Base-by-base conservation (phyloP, 371 early-diverging fungal genomes). In the Smittium culicis region DNA sequence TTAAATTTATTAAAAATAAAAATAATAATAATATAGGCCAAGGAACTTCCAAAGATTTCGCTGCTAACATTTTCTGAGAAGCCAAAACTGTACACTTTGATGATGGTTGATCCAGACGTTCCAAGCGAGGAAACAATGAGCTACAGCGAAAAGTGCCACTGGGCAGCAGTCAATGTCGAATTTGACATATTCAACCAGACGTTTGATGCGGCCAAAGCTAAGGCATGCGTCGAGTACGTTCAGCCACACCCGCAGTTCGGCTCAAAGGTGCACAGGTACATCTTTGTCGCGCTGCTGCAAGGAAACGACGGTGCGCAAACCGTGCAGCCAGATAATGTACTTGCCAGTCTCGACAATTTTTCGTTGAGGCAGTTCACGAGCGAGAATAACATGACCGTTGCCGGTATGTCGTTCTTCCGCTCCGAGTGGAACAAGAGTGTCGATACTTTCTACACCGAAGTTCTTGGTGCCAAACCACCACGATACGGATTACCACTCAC, bases 201-300 rank as follows among this genome's bases (percentile, higher is more conserved):
- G 8, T 69, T 55, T 61, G 68, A 72, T 64, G 31, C 61, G 61
- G 69, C 57, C 60, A 73, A 71, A 0, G 69, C 56, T 8, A 84
- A 85, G 24, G 75, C 78, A n/a, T 71, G 88, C 27, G 71, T 89
- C 34, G 75, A 81, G 5, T 91, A 90, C 70, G 62, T 87, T 29
- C 88, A 89, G 61, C 91, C 91, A 65, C 92, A 91, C 71, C 92
- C 92, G 34, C 83, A 87, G 60, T 82, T 83, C 68, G 91, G 91
- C 35, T 86, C 89, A 35, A 85, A 85, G 71, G 81, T 80, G 65
- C 92, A 91, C 69, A 85, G 92, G 32, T 89, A 89, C 70, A 87
- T 86, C 31, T 65, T 87, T 32, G 77, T 87, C 66, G 79, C 82
- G 29, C 81, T 83, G 63, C 85, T 87, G 72, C 91, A 91, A 73